Base-by-base conservation (phyloP, 768 basidiomycete species). In the Suillus hirtellus region DNA sequence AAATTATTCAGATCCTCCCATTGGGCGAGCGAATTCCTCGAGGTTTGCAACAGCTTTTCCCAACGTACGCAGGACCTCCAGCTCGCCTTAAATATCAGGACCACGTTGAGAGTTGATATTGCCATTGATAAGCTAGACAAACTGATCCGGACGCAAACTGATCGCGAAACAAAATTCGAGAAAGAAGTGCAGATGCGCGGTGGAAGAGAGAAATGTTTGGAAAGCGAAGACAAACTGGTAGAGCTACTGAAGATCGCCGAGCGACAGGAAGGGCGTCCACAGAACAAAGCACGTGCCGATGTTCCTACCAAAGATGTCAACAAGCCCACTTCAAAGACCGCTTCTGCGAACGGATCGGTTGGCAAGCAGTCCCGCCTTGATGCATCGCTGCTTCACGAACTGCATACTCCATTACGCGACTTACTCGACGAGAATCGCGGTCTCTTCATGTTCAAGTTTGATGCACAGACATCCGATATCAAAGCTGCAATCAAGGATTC, bases 1-100 rank as follows among this genome's bases (percentile, higher is more conserved):
- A 78, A 76, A 61, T 71, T 77, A 0, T 66, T 79, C 44, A 75
- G 70, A 42, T 68, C 73, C 4, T 66, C 67, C 2, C 66, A 71
- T 4, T 84, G 80, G 73, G 81, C 82, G 60, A 61, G 50, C 0
- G 73, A 75, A 14, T 74, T 85, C 1, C 67, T 77, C 0, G 72
- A 70, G 2, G 79, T 71, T 59, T 71, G 67, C 8, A 66, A 65
- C 7, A 60, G 47, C 7, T 84, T 84, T 67, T 65, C 69, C 19
- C 69, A 78, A 14, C 74, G 78, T 52, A 72, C 75, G 15, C 65
- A 71, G 37, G 72, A 76, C 4, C 72, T 84, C 19, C 70, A 78
- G 46, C 68, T 78, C 12, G 75, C 74, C 0, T 66, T 85, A 1
- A 62, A 74, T 1, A 65, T 82, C 40, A 78, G 82, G 64, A 78